Base-by-base conservation (phyloP, 768 basidiomycete genomes). In the Auriscalpium vulgare region DNA sequence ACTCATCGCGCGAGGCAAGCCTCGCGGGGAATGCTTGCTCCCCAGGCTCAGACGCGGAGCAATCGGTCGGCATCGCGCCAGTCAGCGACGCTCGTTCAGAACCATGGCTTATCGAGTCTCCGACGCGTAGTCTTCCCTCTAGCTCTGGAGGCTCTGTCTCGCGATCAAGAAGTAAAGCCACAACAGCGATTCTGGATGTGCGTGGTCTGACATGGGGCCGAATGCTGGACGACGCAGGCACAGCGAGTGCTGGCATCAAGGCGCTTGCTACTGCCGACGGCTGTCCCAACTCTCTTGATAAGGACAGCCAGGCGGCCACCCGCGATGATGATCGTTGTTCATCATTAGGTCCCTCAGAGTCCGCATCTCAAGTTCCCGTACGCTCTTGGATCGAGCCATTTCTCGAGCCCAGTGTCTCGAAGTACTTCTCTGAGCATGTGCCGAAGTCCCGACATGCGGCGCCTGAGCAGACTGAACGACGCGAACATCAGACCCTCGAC, bases 31-130 rank as follows among this genome's bases (percentile, higher is more conserved):
- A 29, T 29, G 29, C 29, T 29, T 29, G 29, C 29, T 29, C 29
- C 29, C 29, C 4, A 7, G 29, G 7, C 29, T 4, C 29, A 29
- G 29, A 29, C 29, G 29, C 4, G 29, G 29, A 29, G 29, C 29
- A 29, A 29, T 29, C 29, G 29, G 29, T 29, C 29, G 29, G 29
- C 29, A 29, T 29, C 21, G 21, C 21, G 21, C 21, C 21, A 3
- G 21, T 21, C 29, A 29, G 29, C 29, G 29, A 29, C 29, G 29
- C 29, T 29, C 29, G 63, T 53, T 84, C 83, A 10, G 70, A 74
- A 17, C 61, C 78, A 8, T 85, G 84, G 83, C 79, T 78, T 58
- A 81, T 85, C 34, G 84, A 84, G 61, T 48, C 66, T 13, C 72
- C 75, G 10, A 59, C 46, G 5, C 37, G 45, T 4, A 53, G 53